phyloP scores from a whole-genome alignment of 495 filamentous ascomycete genomes.

The Xylaria palmicola region DNA sequence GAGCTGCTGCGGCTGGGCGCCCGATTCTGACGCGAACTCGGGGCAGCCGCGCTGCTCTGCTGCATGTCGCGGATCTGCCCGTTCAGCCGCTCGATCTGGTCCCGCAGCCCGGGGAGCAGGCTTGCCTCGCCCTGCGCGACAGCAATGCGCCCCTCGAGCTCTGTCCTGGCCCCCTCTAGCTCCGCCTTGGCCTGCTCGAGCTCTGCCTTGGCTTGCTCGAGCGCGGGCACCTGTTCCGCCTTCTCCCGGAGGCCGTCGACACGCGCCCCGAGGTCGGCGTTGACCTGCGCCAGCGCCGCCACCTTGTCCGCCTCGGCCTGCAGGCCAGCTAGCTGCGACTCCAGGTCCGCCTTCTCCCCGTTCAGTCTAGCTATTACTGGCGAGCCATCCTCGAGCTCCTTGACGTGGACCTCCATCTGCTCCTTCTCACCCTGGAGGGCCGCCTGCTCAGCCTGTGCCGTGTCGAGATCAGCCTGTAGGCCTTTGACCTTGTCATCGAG shows the following conservation, averaged over 20 bases:
- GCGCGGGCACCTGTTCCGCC: constrained; percentile 24
- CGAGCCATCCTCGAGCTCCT: constrained; percentile 21
- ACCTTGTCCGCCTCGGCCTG: constrained; percentile 38
- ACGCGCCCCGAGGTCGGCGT: constrained; percentile 28
- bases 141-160: constrained; percentile 6
- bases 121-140: background rate
- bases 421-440: constrained; percentile 26
- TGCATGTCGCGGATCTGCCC: constrained; percentile 12
- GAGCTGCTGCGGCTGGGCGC: constrained; percentile 28
- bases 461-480: constrained; percentile 24
- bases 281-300: constrained; percentile 30
- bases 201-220: constrained; percentile 25
- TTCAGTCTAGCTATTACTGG: constrained; percentile 20
- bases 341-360: constrained; percentile 32
- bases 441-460: constrained; percentile 18
- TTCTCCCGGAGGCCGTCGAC: constrained; percentile 22
- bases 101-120: constrained; percentile 3
- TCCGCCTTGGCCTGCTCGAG: constrained; percentile 15
- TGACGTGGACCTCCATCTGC: constrained; percentile 19
- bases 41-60: no score
- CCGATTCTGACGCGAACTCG: background rate
- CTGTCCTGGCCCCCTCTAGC: constrained; percentile 8
- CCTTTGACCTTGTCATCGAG: constrained; percentile 23
- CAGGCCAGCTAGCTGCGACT: constrained; percentile 29
- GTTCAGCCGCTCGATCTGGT: constrained; percentile 13